Percentiles rank a stretch among this genome's conserved stretches.
phyloP scores from a whole-genome alignment of 2,329 filamentous ascomycete species.

The Achaetomium macrosporum region DNA sequence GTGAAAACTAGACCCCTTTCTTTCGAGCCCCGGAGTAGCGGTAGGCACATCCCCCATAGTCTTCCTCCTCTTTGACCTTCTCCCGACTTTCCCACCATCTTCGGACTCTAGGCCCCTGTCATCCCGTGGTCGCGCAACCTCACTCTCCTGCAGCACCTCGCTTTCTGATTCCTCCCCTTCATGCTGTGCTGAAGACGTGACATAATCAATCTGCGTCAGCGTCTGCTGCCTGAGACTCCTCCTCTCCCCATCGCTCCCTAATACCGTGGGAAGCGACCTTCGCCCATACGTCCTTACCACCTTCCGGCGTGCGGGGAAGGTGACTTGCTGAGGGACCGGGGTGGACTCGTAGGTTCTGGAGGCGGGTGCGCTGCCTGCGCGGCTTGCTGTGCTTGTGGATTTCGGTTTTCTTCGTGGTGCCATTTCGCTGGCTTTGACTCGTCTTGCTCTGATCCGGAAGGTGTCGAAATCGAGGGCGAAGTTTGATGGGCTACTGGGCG shows the following conservation, averaged over 20 bases:
- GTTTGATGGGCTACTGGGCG: no score
- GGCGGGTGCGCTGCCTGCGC: not conserved
- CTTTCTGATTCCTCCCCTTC: constrained; percentile 1
- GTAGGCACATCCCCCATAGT: constrained; percentile 26
- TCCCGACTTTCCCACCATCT: not conserved
- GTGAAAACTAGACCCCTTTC: constrained; percentile 25
- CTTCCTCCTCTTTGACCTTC: constrained; percentile 25
- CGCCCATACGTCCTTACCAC: constrained; percentile 27
- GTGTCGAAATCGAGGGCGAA: no score
- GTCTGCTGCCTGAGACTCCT: constrained; percentile 28
- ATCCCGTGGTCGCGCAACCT: not conserved
- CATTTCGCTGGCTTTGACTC: not conserved
- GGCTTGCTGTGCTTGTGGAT: not conserved
- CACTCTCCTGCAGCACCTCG: constrained; percentile 9
- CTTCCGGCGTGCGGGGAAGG: constrained; percentile 28
- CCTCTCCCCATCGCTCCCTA: not conserved
- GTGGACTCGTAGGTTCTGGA: constrained; percentile 25
- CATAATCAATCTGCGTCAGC: constrained; percentile 31
- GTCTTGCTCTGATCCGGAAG: no score
- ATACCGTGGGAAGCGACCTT: constrained; percentile 9
- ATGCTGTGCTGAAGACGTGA: constrained; percentile 7
- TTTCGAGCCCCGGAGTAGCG: constrained; percentile 13
- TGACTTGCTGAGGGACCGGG: constrained; percentile 25
- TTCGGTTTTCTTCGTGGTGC: not conserved
- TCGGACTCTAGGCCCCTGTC: not conserved